Evolutionary conservation across 2,329 filamentous ascomycete species (phyloP).

Genomic region (Colletotrichum sp.): DNA sequence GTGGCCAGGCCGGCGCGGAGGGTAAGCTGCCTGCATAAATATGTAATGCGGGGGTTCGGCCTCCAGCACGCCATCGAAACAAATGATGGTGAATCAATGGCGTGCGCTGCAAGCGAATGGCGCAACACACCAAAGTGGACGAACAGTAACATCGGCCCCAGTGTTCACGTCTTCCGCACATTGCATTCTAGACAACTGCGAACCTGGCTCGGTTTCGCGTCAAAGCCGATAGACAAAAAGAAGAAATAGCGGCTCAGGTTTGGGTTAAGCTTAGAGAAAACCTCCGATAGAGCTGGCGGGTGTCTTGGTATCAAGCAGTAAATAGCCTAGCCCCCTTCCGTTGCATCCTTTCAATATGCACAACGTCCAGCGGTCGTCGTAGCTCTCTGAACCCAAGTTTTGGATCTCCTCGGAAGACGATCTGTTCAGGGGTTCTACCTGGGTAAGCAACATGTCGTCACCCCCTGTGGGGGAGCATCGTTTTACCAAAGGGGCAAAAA

Average conservation of each 20-base stretch:
- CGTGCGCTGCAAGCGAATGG: conserved; percentile 15
- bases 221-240: neutral
- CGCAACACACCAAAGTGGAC: neutral
- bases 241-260: neutral
- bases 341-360: fast-evolving
- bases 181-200: neutral
- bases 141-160: neutral
- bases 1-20: neutral
- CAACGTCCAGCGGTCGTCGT: neutral
- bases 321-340: fast-evolving
- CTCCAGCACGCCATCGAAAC: conserved; percentile 10
- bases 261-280: neutral
- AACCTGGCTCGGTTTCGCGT: neutral
- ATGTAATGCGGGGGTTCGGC: neutral
- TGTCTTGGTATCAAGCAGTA: no score
- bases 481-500: neutral
- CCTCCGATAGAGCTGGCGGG: neutral
- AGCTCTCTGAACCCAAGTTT: neutral
- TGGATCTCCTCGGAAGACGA: neutral
- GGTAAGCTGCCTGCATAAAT: neutral
- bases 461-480: neutral
- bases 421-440: neutral
- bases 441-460: neutral
- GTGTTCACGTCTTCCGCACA: neutral
- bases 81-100: conserved; percentile 17